Evolutionary conservation across 2,329 filamentous ascomycete species (phyloP).

Genomic region (Cytospora leucostoma): DNA sequence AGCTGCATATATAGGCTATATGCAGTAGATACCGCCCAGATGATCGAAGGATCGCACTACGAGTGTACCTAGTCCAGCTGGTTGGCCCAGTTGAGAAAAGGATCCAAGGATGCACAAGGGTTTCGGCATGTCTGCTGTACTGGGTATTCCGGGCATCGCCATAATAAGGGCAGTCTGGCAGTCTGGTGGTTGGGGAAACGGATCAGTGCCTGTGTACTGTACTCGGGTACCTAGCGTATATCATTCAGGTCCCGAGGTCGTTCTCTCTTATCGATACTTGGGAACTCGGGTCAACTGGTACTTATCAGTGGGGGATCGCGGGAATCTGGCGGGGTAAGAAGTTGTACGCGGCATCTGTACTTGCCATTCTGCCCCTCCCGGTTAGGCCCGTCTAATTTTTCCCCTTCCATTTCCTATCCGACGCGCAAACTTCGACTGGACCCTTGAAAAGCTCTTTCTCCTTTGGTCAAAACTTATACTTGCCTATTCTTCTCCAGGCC

Average conservation of each 20-base stretch:
- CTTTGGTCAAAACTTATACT: background rate
- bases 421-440: background rate
- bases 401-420: background rate
- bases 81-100: background rate
- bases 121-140: background rate
- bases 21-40: too few relatives aligned
- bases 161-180: background rate
- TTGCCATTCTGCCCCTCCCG: slow-evolving; percentile 22
- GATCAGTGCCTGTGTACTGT: background rate
- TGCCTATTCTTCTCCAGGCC: background rate
- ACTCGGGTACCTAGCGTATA: too few relatives aligned
- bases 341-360: background rate
- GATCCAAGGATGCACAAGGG: background rate
- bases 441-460: background rate
- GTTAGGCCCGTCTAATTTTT: slow-evolving; percentile 22
- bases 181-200: background rate
- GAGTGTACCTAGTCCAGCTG: background rate
- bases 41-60: background rate
- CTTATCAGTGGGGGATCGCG: too few relatives aligned
- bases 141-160: background rate
- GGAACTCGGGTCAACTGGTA: too few relatives aligned
- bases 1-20: background rate
- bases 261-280: too few relatives aligned
- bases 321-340: too few relatives aligned
- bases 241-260: too few relatives aligned